Evolutionary conservation across 768 basidiomycete species (phyloP).

Genomic region (Sistotremastrum suecicum): DNA sequence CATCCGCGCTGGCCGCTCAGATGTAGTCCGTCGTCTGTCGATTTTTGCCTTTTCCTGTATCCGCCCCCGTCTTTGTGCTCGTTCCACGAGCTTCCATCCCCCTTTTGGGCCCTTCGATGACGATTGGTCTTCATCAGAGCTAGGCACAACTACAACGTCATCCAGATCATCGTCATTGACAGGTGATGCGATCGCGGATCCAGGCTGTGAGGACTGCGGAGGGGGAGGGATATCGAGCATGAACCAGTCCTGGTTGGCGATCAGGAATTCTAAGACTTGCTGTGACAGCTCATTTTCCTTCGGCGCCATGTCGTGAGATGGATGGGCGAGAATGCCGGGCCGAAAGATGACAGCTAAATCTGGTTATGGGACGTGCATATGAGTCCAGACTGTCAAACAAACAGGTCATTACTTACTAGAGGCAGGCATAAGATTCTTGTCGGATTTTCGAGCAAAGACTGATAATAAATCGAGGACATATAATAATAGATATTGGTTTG

Average conservation of each 20-base stretch:
- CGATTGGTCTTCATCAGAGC: conserved; percentile 23
- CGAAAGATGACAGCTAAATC: conserved; percentile 97
- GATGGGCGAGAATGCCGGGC: conserved; percentile 86
- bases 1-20: neutral
- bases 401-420: conserved; percentile 47
- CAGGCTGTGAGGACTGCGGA: conserved; percentile 23
- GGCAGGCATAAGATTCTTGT: conserved; percentile 93
- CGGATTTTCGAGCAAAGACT: conserved; percentile 83
- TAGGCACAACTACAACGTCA: conserved; percentile 28
- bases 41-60: neutral
- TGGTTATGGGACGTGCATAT: conserved; percentile 16
- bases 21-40: conserved; percentile 3
- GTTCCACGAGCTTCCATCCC: conserved; percentile 2
- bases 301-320: conserved; percentile 74
- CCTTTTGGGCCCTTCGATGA: neutral
- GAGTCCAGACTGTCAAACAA: neutral
- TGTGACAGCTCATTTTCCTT: conserved; percentile 80
- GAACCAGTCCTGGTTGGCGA: conserved; percentile 94
- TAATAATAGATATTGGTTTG: conserved; percentile 91
- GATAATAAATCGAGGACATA: conserved; percentile 94
- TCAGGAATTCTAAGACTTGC: conserved; percentile 85
- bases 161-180: conserved; percentile 24
- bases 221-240: conserved; percentile 77
- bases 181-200: conserved; percentile 5
- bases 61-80: neutral